Conservation (phyloP, 495 filamentous ascomycete genomes). For the Venustampulla echinocandica region DNA sequence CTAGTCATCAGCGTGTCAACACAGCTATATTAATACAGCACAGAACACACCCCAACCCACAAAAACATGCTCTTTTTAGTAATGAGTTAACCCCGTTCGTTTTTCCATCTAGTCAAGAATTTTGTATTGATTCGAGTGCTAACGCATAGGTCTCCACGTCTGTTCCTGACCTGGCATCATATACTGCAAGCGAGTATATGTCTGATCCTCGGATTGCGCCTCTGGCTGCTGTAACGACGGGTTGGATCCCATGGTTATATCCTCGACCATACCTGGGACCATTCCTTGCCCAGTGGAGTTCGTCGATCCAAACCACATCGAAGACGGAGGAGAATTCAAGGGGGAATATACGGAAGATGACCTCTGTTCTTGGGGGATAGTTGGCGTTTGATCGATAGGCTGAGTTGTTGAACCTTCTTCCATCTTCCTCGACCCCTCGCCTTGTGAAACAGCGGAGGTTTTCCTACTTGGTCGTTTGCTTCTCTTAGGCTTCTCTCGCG, state of each 20-base stretch:
- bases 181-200: constrained; percentile 5
- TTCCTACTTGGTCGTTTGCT: not conserved
- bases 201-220: not conserved
- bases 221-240: not conserved
- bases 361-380: no score
- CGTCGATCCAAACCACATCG: not conserved
- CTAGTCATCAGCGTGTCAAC: no score
- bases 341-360: no score
- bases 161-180: not conserved
- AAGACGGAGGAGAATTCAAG: not conserved
- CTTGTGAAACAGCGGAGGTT: not conserved
- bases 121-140: not conserved
- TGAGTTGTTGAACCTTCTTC: not conserved
- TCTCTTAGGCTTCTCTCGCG: not conserved
- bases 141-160: not conserved
- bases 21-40: no score
- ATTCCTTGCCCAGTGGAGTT: not conserved
- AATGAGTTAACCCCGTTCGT: no score
- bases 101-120: no score
- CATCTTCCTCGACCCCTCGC: not conserved
- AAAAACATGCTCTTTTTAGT: no score
- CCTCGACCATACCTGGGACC: constrained; percentile 4
- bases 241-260: not conserved
- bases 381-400: not conserved
- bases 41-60: no score